phyloP scores from a whole-genome alignment of 2,329 filamentous ascomycete species.

The Knoxdaviesia proteae region DNA sequence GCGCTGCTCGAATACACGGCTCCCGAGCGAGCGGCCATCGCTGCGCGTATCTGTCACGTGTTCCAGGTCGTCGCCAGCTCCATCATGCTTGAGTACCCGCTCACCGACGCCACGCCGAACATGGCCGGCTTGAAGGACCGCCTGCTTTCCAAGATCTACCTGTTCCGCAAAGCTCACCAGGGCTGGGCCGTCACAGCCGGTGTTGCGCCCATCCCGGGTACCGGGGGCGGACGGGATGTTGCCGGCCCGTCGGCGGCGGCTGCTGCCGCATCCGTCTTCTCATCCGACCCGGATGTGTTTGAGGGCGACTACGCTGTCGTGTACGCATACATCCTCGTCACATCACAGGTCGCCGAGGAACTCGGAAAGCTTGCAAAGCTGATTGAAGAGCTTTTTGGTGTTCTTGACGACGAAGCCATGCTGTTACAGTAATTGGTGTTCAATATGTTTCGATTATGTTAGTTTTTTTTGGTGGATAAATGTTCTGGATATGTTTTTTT shows the following conservation, averaged over 20 bases:
- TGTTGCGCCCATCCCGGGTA: constrained; percentile 7
- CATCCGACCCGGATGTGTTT: no score
- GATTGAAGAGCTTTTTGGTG: constrained; percentile 41
- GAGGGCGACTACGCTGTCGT: constrained; percentile 77
- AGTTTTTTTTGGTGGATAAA: not conserved
- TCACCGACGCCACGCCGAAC: constrained; percentile 73
- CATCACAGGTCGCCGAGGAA: constrained; percentile 44
- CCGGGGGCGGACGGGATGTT: constrained; percentile 13
- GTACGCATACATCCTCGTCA: constrained; percentile 70
- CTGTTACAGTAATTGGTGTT: constrained; percentile 25
- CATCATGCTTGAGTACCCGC: constrained; percentile 82
- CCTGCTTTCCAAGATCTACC: constrained; percentile 69
- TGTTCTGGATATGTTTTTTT: not conserved
- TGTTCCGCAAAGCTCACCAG: constrained; percentile 52
- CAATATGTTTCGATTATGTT: not conserved
- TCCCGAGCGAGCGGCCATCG: constrained; percentile 60
- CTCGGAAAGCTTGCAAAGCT: constrained; percentile 19
- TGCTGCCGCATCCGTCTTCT: no score
- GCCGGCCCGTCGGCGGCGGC: constrained; percentile 18
- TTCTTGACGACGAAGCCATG: constrained; percentile 37
- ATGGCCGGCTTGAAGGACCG: constrained; percentile 64
- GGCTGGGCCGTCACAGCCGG: constrained; percentile 3
- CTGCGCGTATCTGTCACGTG: constrained; percentile 77
- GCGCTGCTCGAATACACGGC: constrained; percentile 62
- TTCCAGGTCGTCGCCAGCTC: constrained; percentile 72